Conservation (phyloP, 83 land plant genomes). For the Picea engelmannii region DNA sequence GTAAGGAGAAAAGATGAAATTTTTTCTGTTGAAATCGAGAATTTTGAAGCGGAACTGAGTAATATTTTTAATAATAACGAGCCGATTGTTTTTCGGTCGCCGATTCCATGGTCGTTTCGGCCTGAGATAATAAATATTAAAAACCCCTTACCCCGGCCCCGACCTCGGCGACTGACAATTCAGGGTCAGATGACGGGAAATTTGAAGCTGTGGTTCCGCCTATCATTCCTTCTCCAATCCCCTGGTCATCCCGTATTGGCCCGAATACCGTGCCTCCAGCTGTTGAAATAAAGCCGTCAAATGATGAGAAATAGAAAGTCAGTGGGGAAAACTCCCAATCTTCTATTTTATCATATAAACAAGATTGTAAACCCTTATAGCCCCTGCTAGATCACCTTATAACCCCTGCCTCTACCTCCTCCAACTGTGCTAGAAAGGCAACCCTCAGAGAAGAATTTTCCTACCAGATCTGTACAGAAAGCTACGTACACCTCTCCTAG, state of each 20-base stretch:
- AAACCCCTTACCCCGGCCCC: neutral
- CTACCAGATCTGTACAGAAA: neutral
- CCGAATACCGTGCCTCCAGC: neutral
- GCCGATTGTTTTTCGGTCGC: slow-evolving; percentile 55
- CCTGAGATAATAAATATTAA: slow-evolving; percentile 34
- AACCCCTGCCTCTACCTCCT: neutral
- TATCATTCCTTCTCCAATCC: slow-evolving; percentile 9
- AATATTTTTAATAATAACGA: neutral
- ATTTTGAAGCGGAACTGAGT: slow-evolving; percentile 15
- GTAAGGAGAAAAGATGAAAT: slow-evolving; percentile 4
- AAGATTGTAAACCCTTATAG: neutral
- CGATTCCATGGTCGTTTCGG: slow-evolving; percentile 67
- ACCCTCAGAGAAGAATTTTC: too few species aligned
- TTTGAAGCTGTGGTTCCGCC: neutral
- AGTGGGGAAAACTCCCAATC: neutral
- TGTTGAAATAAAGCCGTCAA: too few species aligned
- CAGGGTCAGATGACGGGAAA: neutral
- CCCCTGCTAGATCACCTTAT: too few species aligned
- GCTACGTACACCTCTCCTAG: slow-evolving; percentile 8
- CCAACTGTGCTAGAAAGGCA: neutral
- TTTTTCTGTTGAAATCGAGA: slow-evolving; percentile 1
- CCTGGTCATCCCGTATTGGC: neutral
- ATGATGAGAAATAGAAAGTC: neutral
- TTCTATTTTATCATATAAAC: neutral
- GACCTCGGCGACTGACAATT: neutral